These are phyloP conservation scores for Pseudoturritis turrita DNA, from an alignment of 345 rosid species.

Conservation along the genomic window DNA sequence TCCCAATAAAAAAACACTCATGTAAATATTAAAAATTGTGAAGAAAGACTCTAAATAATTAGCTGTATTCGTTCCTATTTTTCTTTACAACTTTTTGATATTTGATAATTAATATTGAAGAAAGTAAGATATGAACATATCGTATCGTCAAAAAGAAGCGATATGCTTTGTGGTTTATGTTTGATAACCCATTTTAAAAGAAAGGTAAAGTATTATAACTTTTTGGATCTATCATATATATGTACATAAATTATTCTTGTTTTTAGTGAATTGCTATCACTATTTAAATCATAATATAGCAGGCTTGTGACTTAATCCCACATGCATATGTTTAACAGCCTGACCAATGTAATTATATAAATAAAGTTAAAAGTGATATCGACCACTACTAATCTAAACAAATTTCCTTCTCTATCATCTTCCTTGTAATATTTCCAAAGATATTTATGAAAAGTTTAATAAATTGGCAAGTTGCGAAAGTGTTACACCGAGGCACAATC, in stretches of 20 bases:
- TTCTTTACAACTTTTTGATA: not conserved
- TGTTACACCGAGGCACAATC: slow-evolving; percentile 9
- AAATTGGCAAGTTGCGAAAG: slow-evolving; percentile 1
- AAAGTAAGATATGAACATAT: slow-evolving; percentile 11
- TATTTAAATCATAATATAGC: not conserved
- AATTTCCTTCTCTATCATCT: not conserved
- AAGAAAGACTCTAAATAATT: not conserved
- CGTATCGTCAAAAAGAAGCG: not conserved
- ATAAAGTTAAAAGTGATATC: not conserved
- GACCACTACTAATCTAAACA: not conserved
- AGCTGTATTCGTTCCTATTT: not conserved
- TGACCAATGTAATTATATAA: no score
- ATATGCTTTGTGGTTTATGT: not conserved
- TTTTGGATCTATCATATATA: slow-evolving; percentile 18
- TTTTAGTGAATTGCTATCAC: slow-evolving; percentile 13
- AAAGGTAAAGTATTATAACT: not conserved
- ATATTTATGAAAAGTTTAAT: not conserved
- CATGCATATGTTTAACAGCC: no score
- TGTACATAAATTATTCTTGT: not conserved
- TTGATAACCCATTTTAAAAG: not conserved
- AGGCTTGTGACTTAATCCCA: no score
- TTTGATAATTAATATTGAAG: not conserved
- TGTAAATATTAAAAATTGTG: not conserved
- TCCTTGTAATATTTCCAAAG: not conserved
- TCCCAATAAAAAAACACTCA: not conserved